phyloP scores from a whole-genome alignment of 1,284 basidiomycete species.

The Ustilago cynodontis region DNA sequence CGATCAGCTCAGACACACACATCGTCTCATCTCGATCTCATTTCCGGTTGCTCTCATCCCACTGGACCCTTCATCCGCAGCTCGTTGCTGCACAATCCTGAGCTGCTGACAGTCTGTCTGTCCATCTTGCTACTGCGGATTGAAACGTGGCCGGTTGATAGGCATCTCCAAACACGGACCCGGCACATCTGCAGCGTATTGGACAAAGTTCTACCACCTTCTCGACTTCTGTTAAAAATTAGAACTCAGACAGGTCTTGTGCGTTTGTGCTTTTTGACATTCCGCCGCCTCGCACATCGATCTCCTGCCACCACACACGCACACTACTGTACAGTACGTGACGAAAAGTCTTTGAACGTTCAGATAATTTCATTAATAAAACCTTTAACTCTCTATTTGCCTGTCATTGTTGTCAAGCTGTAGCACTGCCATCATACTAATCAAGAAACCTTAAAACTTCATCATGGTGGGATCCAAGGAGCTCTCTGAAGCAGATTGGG shows the following conservation, averaged over 20 bases:
- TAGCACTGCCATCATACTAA: too few relatives aligned
- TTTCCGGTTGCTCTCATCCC: too few relatives aligned
- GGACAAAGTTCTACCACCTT: slow-evolving; percentile 3
- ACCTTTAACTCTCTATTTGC: too few relatives aligned
- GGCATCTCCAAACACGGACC: neutral
- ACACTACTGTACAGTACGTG: too few relatives aligned
- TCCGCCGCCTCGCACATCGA: neutral
- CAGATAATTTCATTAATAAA: too few relatives aligned
- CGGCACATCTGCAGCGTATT: neutral
- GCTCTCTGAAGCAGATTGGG: too few relatives aligned
- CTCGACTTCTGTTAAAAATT: slow-evolving; percentile 11
- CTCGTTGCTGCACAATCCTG: too few relatives aligned
- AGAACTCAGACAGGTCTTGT: slow-evolving; percentile 17
- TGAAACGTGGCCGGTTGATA: neutral
- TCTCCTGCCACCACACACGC: neutral
- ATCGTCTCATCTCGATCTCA: neutral
- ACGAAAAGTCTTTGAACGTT: too few relatives aligned
- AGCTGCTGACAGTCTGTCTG: neutral
- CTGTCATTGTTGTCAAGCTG: too few relatives aligned
- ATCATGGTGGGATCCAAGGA: too few relatives aligned
- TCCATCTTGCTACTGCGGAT: neutral
- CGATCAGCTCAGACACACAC: neutral
- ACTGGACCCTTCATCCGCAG: neutral
- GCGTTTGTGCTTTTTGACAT: slow-evolving; percentile 1
- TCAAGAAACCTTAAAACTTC: too few relatives aligned